These are phyloP conservation scores for Zymoseptoria ardabiliae DNA, from an alignment of 2,329 filamentous ascomycete genomes.

Conservation along the genomic window DNA sequence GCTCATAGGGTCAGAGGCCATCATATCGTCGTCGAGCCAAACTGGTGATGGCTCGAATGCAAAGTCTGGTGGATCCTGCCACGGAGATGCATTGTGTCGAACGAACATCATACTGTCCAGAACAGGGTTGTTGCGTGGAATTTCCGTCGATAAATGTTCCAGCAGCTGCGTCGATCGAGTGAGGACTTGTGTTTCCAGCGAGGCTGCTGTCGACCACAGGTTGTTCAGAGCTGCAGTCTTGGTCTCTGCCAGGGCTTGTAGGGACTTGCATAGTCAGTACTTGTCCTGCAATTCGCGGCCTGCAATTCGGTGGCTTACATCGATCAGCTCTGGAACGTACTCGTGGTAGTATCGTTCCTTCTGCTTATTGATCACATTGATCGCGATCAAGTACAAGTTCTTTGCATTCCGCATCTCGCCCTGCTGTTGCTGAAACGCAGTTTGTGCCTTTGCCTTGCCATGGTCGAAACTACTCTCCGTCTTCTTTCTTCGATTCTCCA, in stretches of 20 bases:
- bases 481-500: constrained; percentile 92
- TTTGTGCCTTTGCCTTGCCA: constrained; percentile 79
- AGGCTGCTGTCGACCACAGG: constrained; percentile 73
- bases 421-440: constrained; percentile 84
- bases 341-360: constrained; percentile 98
- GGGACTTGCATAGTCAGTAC: constrained; percentile 37
- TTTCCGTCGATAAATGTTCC: constrained; percentile 67
- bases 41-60: constrained; percentile 89
- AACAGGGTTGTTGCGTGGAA: constrained; percentile 76
- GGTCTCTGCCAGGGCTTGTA: constrained; percentile 91
- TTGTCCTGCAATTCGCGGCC: background rate
- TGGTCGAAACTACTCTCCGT: constrained; percentile 84
- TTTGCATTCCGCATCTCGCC: constrained; percentile 96
- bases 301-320: constrained; percentile 48
- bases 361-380: constrained; percentile 95
- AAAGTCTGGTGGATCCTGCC: constrained; percentile 79
- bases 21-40: constrained; percentile 87
- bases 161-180: constrained; percentile 65
- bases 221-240: constrained; percentile 75
- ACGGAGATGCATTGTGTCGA: constrained; percentile 73
- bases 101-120: constrained; percentile 98
- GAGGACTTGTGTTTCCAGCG: constrained; percentile 73
- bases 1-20: constrained; percentile 78
- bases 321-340: constrained; percentile 87
- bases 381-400: constrained; percentile 93